Conservation (phyloP, 495 filamentous ascomycete species). For the Trichoderma virens region DNA sequence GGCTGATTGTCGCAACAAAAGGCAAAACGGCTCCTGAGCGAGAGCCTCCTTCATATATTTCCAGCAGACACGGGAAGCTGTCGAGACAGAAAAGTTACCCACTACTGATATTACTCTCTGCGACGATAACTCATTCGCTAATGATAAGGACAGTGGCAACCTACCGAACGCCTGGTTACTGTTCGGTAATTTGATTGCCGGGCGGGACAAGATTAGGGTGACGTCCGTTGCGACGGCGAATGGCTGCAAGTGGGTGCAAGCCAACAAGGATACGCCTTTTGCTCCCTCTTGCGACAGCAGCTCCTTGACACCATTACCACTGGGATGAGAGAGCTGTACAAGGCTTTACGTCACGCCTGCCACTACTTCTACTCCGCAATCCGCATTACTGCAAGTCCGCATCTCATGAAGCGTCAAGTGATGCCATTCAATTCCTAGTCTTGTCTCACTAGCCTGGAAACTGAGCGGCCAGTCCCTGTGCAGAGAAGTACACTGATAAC, state of each 20-base stretch:
- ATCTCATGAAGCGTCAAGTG: neutral
- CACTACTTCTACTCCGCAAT: neutral
- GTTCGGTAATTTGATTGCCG: neutral
- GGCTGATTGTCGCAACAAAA: neutral
- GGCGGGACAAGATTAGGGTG: neutral
- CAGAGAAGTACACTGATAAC: neutral
- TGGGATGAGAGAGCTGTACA: neutral
- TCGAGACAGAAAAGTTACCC: too few species aligned
- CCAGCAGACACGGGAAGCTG: too few species aligned
- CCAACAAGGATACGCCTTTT: neutral
- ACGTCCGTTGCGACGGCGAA: neutral
- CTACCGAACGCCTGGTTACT: neutral
- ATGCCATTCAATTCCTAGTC: neutral
- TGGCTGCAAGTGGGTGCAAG: neutral
- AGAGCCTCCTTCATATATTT: too few species aligned
- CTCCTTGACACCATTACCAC: neutral
- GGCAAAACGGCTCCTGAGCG: too few species aligned
- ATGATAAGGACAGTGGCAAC: neutral
- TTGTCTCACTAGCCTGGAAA: neutral
- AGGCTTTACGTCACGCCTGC: neutral
- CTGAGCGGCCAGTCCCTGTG: too few species aligned
- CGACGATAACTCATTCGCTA: neutral
- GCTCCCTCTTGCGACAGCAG: neutral
- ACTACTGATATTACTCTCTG: neutral
- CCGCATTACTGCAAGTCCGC: neutral